Evolutionary conservation across 1,284 basidiomycete species (phyloP).

Genomic region (Ganoderma lucidum): DNA sequence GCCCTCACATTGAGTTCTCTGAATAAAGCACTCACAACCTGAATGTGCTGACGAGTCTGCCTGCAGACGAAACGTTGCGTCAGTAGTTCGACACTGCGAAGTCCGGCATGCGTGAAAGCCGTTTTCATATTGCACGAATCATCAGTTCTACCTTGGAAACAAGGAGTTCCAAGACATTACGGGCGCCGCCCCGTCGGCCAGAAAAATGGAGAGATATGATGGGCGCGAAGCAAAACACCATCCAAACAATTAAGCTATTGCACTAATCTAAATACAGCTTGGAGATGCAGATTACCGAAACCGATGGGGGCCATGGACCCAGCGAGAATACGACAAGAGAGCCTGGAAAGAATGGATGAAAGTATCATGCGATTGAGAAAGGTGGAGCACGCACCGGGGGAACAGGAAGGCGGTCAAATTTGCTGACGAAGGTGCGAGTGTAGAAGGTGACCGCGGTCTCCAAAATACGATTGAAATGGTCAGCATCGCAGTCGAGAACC

Average conservation of each 20-base stretch:
- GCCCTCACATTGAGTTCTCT: background rate
- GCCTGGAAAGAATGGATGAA: background rate
- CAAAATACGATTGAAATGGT: background rate
- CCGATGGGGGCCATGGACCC: no score
- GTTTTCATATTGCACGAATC: no score
- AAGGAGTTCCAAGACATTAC: no score
- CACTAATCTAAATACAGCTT: background rate
- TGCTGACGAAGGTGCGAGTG: slow-evolving; percentile 6
- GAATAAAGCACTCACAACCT: background rate
- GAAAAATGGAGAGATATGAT: no score
- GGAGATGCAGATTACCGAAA: background rate
- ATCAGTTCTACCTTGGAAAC: no score
- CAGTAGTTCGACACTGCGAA: background rate
- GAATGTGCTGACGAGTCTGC: background rate
- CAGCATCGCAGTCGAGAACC: background rate
- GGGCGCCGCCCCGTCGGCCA: no score
- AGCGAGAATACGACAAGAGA: background rate
- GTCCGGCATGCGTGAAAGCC: no score
- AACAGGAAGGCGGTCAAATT: slow-evolving; percentile 12
- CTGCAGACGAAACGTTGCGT: background rate
- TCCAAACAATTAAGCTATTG: background rate
- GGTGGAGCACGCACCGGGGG: slow-evolving; percentile 1
- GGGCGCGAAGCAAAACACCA: no score
- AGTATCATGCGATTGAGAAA: background rate
- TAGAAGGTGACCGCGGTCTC: background rate